phyloP scores from a whole-genome alignment of 495 filamentous ascomycete genomes.

The Coniosporium apollinis region DNA sequence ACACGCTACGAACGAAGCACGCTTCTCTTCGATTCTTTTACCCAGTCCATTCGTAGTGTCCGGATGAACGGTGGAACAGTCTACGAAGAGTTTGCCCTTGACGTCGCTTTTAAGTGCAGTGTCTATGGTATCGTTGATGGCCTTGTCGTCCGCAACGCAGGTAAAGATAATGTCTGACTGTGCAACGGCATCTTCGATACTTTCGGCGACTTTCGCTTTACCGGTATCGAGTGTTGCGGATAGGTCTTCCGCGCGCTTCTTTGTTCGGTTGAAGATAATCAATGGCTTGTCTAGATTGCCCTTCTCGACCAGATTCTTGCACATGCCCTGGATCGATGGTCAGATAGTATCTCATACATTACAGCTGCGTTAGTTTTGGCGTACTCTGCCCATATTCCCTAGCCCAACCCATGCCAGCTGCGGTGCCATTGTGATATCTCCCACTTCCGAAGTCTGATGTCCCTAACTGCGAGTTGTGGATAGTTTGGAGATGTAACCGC shows the following conservation, averaged over 20 bases:
- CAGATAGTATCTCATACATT: too few species aligned
- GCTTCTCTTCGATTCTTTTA: slow-evolving; percentile 34
- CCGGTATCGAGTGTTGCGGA: slow-evolving; percentile 21
- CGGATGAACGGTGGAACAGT: slow-evolving; percentile 80
- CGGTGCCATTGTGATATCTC: slow-evolving; percentile 39
- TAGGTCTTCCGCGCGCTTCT: slow-evolving; percentile 21
- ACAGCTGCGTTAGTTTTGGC: too few species aligned
- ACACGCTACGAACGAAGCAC: slow-evolving; percentile 59
- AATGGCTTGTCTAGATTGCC: slow-evolving; percentile 51
- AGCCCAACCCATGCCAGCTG: slow-evolving; percentile 70
- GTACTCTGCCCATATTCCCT: slow-evolving; percentile 80
- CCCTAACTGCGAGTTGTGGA: too few species aligned
- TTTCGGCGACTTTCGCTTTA: slow-evolving; percentile 43
- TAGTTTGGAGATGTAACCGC: too few species aligned
- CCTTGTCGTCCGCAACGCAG: slow-evolving; percentile 65
- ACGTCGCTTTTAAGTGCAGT: slow-evolving; percentile 29
- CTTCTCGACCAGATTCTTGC: slow-evolving; percentile 64
- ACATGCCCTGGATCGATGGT: slow-evolving; percentile 62
- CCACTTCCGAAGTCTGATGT: too few species aligned
- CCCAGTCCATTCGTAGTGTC: slow-evolving; percentile 55
- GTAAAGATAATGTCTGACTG: slow-evolving; percentile 66
- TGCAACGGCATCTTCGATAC: slow-evolving; percentile 46
- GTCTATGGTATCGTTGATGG: slow-evolving; percentile 40
- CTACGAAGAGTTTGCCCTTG: slow-evolving; percentile 57
- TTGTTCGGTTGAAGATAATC: slow-evolving; percentile 60